Percentiles rank a stretch among this genome's conserved stretches.
Conservation (phyloP, 352 stramenopile genomes). For the Globisporangium middletonii region DNA sequence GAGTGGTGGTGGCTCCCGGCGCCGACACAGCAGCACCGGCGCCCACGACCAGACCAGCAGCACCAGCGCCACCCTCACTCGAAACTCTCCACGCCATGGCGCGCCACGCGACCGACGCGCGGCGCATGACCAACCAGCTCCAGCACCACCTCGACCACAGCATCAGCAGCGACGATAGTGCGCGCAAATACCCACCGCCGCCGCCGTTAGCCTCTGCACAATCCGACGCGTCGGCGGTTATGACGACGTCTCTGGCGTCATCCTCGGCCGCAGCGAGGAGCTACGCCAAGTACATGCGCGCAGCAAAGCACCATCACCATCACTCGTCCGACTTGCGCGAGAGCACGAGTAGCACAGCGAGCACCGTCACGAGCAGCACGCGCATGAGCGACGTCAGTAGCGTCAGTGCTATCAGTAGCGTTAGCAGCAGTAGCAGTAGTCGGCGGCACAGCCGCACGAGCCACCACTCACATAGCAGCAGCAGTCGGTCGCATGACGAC, state of each 20-base stretch:
- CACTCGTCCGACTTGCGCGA: background rate
- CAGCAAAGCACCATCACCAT: constrained; percentile 6
- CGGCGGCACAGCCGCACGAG: background rate
- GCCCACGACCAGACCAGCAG: too few species aligned
- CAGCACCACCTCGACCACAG: background rate
- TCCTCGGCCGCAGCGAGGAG: background rate
- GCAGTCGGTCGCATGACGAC: background rate
- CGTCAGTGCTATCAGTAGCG: constrained; percentile 1
- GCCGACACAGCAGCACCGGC: background rate
- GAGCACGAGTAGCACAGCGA: constrained; percentile 13
- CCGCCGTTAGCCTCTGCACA: background rate
- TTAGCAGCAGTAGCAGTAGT: background rate
- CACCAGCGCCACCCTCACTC: background rate
- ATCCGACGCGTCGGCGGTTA: background rate
- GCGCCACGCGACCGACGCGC: constrained; percentile 1
- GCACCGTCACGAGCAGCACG: constrained; percentile 17
- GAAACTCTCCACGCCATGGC: constrained; percentile 5
- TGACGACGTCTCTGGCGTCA: background rate
- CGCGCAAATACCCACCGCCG: background rate
- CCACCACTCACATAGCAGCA: background rate
- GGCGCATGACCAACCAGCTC: background rate
- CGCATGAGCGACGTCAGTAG: constrained; percentile 8
- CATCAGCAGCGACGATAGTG: background rate
- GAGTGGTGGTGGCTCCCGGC: background rate
- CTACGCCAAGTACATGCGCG: constrained; percentile 8